A percentile compares a stretch with the other conserved stretches of the same genome.
Evolutionary conservation across 345 rosid species (phyloP).

Genomic region (Populus nigra): DNA sequence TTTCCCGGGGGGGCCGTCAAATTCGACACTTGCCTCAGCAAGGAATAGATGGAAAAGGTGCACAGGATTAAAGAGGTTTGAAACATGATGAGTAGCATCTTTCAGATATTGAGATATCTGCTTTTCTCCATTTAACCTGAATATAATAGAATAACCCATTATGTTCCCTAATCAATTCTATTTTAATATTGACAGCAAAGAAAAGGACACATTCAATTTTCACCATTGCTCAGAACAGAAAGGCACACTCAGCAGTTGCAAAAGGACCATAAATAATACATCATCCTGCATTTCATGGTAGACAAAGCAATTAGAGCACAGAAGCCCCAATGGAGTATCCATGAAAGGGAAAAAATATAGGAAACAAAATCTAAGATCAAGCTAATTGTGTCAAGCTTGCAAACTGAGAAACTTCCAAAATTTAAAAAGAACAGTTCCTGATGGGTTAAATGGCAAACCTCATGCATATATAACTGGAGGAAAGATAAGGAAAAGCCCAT

Average conservation of each 20-base stretch:
- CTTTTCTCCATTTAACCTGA: conserved; percentile 43
- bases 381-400: not conserved
- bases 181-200: conserved; percentile 10
- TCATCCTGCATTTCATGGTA: conserved; percentile 58
- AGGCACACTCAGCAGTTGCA: conserved; percentile 54
- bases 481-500: conserved; percentile 56
- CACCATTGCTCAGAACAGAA: conserved; percentile 42
- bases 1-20: no score
- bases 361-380: not conserved
- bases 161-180: conserved; percentile 1
- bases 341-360: not conserved
- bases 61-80: conserved; percentile 61
- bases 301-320: conserved; percentile 15
- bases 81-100: conserved; percentile 38
- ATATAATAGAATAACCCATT: conserved; percentile 12
- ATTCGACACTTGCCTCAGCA: conserved; percentile 49
- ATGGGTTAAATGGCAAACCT: conserved; percentile 45
- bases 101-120: conserved; percentile 29
- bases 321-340: conserved; percentile 3
- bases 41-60: conserved; percentile 69
- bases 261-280: conserved; percentile 70
- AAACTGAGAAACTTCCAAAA: not conserved
- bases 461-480: conserved; percentile 61
- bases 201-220: conserved; percentile 28
- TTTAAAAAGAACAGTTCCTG: not conserved